Base-by-base conservation (phyloP, 1,284 basidiomycete species). In the Irpex rosettiformis region DNA sequence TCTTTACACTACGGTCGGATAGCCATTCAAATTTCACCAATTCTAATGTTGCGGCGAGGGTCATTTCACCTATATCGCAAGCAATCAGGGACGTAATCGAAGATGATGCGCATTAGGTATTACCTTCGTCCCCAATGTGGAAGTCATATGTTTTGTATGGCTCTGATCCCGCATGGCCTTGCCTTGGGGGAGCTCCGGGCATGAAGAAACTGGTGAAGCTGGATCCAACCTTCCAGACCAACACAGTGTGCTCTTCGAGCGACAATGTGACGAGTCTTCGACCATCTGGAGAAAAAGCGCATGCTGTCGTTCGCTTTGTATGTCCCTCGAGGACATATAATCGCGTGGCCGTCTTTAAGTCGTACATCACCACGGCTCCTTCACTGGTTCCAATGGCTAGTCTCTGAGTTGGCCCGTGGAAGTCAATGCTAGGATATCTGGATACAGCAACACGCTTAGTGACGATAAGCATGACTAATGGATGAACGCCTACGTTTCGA, bases 261-360 rank as follows among this genome's bases (percentile, higher is more conserved):
- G 91, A 95, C 6, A 95, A 77, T 0, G 94, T 96, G 22, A 97
- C 88, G 11, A 99, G 78, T 16, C 97, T 79, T 18, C 94, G 78
- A 0, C 97, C 96, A 69, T 99, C 97, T 0, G 94, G 91, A 2
- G 94, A 95, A 72, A 98, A 98, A 57, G 86, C 90, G 62, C 91
- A 88, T 0, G 91, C 93, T 0, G 89, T 83, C 4, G 94, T 84
- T 0, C 83, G 77, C 64, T 86, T 85, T 66, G 86, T 86, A 75
- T 98, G 96, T 0, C 93, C 90, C 67, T 98, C 96, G 7, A 99
- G 84, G 0, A 99, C 93, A 69, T 98, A 98, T 5, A 99, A 78
- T 10, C 96, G 84, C 1, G 93, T 98, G 0, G 94, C 95, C 0
- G 95, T 95, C 74, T 98, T 98, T 55, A 99, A 81, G 69, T 99